Percentiles rank a stretch among this genome's conserved stretches.
Conservation (phyloP, 768 basidiomycete genomes). For the Boletellus emodensis region DNA sequence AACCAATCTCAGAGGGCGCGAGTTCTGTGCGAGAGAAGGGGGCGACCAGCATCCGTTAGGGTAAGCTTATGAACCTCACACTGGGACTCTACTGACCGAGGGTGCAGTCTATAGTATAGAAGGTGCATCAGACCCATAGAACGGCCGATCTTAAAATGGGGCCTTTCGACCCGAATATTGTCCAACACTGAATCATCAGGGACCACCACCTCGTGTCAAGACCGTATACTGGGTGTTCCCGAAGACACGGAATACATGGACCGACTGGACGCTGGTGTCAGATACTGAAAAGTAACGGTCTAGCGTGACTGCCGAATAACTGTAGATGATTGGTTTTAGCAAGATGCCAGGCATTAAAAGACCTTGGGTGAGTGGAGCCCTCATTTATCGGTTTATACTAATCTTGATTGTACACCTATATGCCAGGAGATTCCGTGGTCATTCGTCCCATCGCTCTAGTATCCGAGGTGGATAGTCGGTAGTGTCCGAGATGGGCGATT, state of each 20-base stretch:
- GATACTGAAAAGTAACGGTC: constrained; percentile 51
- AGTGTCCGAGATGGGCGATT: no score
- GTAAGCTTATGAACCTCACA: constrained; percentile 45
- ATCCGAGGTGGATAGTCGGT: constrained; percentile 68
- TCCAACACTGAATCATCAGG: constrained; percentile 16
- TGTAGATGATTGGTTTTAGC: constrained; percentile 78
- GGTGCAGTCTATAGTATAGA: constrained; percentile 50
- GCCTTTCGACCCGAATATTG: constrained; percentile 47
- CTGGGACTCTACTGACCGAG: constrained; percentile 3
- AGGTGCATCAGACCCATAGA: constrained; percentile 63
- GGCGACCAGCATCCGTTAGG: constrained; percentile 85
- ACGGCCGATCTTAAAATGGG: constrained; percentile 41
- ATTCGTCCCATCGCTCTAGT: constrained; percentile 64
- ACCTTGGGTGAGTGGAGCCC: constrained; percentile 48
- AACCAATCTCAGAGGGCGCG: constrained; percentile 53
- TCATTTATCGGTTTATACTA: neutral
- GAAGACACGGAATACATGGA: constrained; percentile 22
- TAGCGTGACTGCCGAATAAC: constrained; percentile 70
- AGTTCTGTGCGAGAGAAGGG: constrained; percentile 71
- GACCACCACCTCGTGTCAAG: constrained; percentile 30
- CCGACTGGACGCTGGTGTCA: constrained; percentile 34
- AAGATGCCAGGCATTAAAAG: constrained; percentile 80
- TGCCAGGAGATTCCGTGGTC: constrained; percentile 77
- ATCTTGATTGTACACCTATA: constrained; percentile 46
- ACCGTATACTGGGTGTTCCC: constrained; percentile 9